These are phyloP conservation scores for Cystofilobasidium bisporidii DNA, from an alignment of 768 basidiomycete genomes.

Conservation along the genomic window DNA sequence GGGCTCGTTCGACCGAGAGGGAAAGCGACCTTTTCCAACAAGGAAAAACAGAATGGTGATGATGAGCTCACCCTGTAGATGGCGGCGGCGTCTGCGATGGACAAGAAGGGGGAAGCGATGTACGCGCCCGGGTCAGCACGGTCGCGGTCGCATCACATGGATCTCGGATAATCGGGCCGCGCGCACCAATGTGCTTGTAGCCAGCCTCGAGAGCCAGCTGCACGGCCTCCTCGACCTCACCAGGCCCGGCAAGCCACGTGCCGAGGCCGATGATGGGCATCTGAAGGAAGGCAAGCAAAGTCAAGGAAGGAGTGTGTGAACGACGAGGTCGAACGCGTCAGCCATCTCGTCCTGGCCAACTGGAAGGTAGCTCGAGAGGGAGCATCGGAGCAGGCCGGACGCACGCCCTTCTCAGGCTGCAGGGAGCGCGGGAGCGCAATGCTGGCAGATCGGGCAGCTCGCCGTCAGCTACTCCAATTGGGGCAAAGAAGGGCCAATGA, in stretches of 20 bases:
- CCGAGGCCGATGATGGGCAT: conserved; percentile 20
- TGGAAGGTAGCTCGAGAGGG: no score
- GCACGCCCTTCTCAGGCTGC: conserved; percentile 11
- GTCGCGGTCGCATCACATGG: no score
- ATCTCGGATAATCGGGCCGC: neutral
- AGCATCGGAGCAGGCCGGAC: neutral
- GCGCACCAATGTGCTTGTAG: conserved; percentile 18
- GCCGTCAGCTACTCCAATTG: no score
- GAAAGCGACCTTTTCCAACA: no score
- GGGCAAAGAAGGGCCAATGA: no score
- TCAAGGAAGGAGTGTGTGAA: no score
- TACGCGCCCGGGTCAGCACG: no score
- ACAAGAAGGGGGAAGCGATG: neutral
- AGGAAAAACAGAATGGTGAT: no score
- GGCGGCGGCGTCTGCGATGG: conserved; percentile 13
- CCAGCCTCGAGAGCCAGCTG: conserved; percentile 15
- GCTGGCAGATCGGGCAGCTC: no score
- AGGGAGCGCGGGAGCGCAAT: conserved; percentile 6
- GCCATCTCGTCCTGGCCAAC: no score
- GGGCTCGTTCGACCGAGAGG: no score
- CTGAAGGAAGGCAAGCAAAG: neutral
- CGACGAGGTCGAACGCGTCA: no score
- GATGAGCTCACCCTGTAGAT: conserved; percentile 3
- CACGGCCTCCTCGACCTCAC: conserved; percentile 21
- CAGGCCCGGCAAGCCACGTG: conserved; percentile 13